Evolutionary conservation across 106 monocot species (phyloP), one percentile per base, ranked within the genome.

Genomic region (Apostasia ramifera): DNA sequence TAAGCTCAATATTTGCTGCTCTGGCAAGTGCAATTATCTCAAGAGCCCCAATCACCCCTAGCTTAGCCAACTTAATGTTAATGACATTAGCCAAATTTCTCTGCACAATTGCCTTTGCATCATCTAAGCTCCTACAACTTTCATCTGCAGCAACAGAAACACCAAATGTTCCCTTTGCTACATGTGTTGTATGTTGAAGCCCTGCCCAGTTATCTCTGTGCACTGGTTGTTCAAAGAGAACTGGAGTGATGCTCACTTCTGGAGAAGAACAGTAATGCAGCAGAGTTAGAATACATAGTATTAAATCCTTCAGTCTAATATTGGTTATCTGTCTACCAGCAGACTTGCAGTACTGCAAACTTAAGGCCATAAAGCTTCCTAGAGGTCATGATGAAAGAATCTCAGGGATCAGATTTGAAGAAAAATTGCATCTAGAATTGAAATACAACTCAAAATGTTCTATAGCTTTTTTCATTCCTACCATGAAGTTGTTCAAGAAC

Each of bases 161-260:
- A 56, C 77, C 74, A 59, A 84, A 95, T 74, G 82, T 89, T 49
- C 86, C 79, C 57, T 78, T 89, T 40, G 92, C 92, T 39, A 84
- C 74, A 42, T 62, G 14, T 61, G 79, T 92, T 65, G 92, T 86
- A 55, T 80, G 76, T 47, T 50, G 53, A 38, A 95, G 86, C 13
- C 95, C 95, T 39, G 88, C 84, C 95, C 95, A 95, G 67, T 95
- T 86, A 75, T 89, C 88, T 83, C 86, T 82, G 26, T 82, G 80
- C 65, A 92, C 92, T 47, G 95, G 95, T 68, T 95, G 95, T 67
- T 95, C 95, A 73, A 95, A 95, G 4, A 95, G 84, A 49, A 82
- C 67, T 61, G 88, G 95, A 26, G 68, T 86, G 46, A 95, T 79
- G 43, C 80, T 84, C 82, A 91, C 84, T 74, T 86, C 92, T 92